Percentiles rank a stretch among this genome's conserved stretches.
phyloP scores from a whole-genome alignment of 225 moss, liverwort and hornwort species.

The Thuidium tamariscinum region DNA sequence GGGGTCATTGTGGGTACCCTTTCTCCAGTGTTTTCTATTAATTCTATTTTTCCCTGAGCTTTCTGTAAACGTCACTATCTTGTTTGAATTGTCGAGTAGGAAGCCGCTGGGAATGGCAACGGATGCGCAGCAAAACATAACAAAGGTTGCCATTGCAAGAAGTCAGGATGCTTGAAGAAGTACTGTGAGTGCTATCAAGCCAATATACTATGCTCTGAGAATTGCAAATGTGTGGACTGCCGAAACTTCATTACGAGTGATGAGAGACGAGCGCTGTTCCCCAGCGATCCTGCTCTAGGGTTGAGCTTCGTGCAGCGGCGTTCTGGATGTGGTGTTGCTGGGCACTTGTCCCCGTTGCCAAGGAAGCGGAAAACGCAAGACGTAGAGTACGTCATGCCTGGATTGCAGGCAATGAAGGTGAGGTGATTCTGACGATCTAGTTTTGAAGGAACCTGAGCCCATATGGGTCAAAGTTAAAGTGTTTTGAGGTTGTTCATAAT shows the following conservation, averaged over 20 bases:
- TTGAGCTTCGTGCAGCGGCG: constrained; percentile 31
- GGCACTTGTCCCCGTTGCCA: constrained; percentile 21
- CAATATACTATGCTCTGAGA: constrained; percentile 90
- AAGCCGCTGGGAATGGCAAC: constrained; percentile 24
- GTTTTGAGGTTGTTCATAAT: not conserved
- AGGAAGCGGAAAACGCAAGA: constrained; percentile 40
- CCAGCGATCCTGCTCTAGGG: constrained; percentile 42
- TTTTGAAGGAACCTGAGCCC: not conserved
- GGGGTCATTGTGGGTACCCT: not conserved
- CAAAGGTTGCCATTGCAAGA: constrained; percentile 95
- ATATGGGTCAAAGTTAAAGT: not conserved
- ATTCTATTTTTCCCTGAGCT: not conserved
- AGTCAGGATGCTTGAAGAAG: constrained; percentile 93
- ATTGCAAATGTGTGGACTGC: constrained; percentile 92
- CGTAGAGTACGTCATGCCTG: constrained; percentile 19
- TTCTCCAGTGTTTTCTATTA: not conserved
- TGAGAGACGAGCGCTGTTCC: constrained; percentile 67
- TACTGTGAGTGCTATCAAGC: constrained; percentile 96
- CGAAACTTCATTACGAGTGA: constrained; percentile 75
- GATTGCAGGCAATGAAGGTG: constrained; percentile 18
- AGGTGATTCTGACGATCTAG: not conserved
- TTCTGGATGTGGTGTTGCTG: constrained; percentile 1
- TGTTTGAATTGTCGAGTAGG: constrained; percentile 1
- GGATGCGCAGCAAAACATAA: constrained; percentile 77
- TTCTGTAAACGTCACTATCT: not conserved